A percentile compares a stretch with the other conserved stretches of the same genome.
phyloP scores from a whole-genome alignment of 1,139 yeast genomes.

The Geotrichum europaeum region DNA sequence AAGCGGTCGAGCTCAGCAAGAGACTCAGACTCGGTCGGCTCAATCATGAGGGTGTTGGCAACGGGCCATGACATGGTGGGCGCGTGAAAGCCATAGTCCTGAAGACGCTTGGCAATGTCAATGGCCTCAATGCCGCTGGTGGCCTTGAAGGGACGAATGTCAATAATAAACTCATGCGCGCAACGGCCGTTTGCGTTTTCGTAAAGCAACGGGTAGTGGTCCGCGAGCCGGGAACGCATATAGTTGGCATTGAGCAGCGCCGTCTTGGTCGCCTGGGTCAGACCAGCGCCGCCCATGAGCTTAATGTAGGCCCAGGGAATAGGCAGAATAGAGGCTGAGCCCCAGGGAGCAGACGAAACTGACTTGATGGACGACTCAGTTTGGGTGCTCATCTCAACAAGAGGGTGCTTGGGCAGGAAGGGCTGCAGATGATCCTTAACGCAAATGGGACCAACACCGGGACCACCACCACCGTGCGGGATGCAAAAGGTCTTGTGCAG shows the following conservation, averaged over 20 bases:
- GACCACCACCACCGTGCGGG: slow-evolving; percentile 99
- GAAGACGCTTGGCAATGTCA: slow-evolving; percentile 92
- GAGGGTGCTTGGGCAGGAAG: slow-evolving; percentile 74
- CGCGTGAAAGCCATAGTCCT: slow-evolving; percentile 97
- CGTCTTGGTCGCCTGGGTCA: slow-evolving; percentile 77
- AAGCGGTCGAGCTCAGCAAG: slow-evolving; percentile 84
- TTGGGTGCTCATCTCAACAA: slow-evolving; percentile 44
- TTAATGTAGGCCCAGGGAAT: slow-evolving; percentile 93
- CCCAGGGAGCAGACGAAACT: slow-evolving; percentile 91
- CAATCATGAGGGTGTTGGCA: slow-evolving; percentile 94
- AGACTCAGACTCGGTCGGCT: slow-evolving; percentile 95
- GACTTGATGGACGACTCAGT: slow-evolving; percentile 49
- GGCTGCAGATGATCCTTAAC: slow-evolving; percentile 77
- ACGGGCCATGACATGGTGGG: slow-evolving; percentile 99
- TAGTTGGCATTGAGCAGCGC: slow-evolving; percentile 95
- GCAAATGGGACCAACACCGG: slow-evolving; percentile 98
- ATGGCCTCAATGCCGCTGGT: slow-evolving; percentile 80
- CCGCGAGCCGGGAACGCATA: slow-evolving; percentile 73
- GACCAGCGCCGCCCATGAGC: slow-evolving; percentile 79
- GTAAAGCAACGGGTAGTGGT: slow-evolving; percentile 71
- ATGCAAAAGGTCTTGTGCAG: slow-evolving; percentile 96
- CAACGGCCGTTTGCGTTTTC: slow-evolving; percentile 67
- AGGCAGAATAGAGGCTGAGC: slow-evolving; percentile 89
- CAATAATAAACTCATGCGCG: slow-evolving; percentile 95
- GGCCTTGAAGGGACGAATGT: slow-evolving; percentile 76